Conservation (phyloP, 2,329 filamentous ascomycete species). For the Colletotrichum incanum region DNA sequence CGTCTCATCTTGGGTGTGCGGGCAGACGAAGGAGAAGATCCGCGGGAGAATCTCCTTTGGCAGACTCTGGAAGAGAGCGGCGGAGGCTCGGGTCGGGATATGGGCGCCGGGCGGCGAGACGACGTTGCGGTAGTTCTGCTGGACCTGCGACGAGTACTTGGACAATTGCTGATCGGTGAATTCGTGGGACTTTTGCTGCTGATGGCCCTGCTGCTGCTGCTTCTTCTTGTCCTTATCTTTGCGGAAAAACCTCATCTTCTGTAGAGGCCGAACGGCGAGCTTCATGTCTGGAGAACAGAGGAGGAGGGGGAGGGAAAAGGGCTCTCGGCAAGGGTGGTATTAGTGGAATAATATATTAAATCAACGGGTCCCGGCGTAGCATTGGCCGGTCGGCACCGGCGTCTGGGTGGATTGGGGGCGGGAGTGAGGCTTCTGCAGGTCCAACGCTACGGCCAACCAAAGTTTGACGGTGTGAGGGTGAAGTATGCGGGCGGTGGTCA, state of each 20-base stretch:
- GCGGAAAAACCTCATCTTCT: slow-evolving; percentile 42
- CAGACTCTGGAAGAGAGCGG: slow-evolving; percentile 66
- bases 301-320: neutral
- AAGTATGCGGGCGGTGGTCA: neutral
- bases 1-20: slow-evolving; percentile 82
- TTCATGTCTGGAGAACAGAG: slow-evolving; percentile 27
- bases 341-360: slow-evolving; percentile 41
- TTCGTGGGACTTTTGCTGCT: slow-evolving; percentile 28
- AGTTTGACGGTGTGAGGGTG: slow-evolving; percentile 22
- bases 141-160: slow-evolving; percentile 40
- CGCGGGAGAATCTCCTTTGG: slow-evolving; percentile 79
- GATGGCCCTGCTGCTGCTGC: slow-evolving; percentile 33
- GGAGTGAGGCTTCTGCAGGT: slow-evolving; percentile 36
- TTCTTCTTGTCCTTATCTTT: slow-evolving; percentile 45
- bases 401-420: slow-evolving; percentile 32
- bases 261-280: slow-evolving; percentile 41
- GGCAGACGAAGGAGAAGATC: slow-evolving; percentile 88
- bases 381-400: slow-evolving; percentile 33
- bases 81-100: slow-evolving; percentile 59
- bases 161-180: slow-evolving; percentile 35
- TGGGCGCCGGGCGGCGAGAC: slow-evolving; percentile 45
- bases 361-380: slow-evolving; percentile 36
- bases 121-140: slow-evolving; percentile 38
- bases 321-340: slow-evolving; percentile 22
- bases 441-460: slow-evolving; percentile 34